Conservation (phyloP, 2,329 filamentous ascomycete species). For the Fusarium sp. region DNA sequence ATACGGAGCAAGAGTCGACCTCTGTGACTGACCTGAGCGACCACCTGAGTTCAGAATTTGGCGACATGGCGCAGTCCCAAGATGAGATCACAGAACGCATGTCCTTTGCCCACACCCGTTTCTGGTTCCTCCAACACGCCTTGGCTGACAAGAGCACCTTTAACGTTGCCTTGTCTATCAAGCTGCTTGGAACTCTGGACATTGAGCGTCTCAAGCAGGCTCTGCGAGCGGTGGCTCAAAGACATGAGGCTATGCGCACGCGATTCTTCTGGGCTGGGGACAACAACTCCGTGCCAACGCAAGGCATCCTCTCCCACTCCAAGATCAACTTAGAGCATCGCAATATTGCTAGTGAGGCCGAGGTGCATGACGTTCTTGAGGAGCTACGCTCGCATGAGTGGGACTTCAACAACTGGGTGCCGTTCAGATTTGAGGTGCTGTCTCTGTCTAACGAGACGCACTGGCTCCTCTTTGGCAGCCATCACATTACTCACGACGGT, state of each 20-base stretch:
- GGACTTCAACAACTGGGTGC: background rate
- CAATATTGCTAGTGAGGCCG: background rate
- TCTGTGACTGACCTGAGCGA: too few relatives aligned
- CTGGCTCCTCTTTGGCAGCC: conserved; percentile 6
- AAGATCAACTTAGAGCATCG: background rate
- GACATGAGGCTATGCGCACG: background rate
- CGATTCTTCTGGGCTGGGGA: background rate
- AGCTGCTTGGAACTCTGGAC: too few relatives aligned
- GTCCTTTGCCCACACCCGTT: conserved; percentile 56
- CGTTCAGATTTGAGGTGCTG: background rate
- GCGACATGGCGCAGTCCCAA: too few relatives aligned
- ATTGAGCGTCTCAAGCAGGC: background rate
- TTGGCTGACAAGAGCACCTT: conserved; percentile 55
- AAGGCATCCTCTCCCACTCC: background rate
- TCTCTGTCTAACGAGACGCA: background rate
- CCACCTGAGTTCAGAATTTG: too few relatives aligned
- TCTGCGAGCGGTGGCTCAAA: background rate
- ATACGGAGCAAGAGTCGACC: too few relatives aligned
- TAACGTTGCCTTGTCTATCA: conserved; percentile 48
- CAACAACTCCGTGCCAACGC: background rate
- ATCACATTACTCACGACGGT: conserved; percentile 17
- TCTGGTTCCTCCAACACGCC: conserved; percentile 55
- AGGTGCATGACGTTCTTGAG: background rate
- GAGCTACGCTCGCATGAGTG: background rate
- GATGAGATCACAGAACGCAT: conserved; percentile 40